Base-by-base conservation (phyloP, 441 rosid genomes). In the Oxalis stricta region DNA sequence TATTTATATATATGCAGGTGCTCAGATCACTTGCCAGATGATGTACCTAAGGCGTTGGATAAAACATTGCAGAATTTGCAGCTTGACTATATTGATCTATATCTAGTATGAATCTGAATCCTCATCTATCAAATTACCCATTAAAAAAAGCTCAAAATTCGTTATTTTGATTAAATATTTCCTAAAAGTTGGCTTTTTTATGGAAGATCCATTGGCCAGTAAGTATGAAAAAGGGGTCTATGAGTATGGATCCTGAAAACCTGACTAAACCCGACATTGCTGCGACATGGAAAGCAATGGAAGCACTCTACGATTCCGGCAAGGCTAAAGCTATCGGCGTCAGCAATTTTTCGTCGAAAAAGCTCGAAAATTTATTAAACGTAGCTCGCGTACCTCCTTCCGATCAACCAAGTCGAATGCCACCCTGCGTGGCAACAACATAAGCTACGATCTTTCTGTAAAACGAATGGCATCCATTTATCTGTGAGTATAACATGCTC, bases 291-390 rank as follows among this genome's bases (percentile, higher is more conserved):
- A 61, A 20, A 48, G 75, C 84, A 11, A 58, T 73, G 77, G 77
- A 70, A 49, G 65, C 63, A 30, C 43, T 72, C 3, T 58, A 52
- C 46, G 63, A 70, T 50, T 60, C 70, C 5, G 66, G 80, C 21
- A 76, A 70, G 48, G 71, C 71, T 53, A 45, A 56, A 28, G 80
- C 77, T 13, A 63, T 70, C 17, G 77, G 84, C 12, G 72, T 73
- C 23, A 55, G 77, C 48, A 73, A 76, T 50, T 73, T 76, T 53
- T 60, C 71, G 18, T 31, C 66, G 0, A 70, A 65, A 57, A 76
- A 76, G 44, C 54, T 70, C 10, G 64, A 15, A 10, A 60, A 63
- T 52, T 50, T 68, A 38, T 22, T 65, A 26, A 61, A 56, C 18
- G 44, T 65, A 1, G 75, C 79, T 1, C 56, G 65, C 1, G 40